Evolutionary conservation across 495 filamentous ascomycete genomes (phyloP).

Genomic region (Melanomma pulvis-pyrius): DNA sequence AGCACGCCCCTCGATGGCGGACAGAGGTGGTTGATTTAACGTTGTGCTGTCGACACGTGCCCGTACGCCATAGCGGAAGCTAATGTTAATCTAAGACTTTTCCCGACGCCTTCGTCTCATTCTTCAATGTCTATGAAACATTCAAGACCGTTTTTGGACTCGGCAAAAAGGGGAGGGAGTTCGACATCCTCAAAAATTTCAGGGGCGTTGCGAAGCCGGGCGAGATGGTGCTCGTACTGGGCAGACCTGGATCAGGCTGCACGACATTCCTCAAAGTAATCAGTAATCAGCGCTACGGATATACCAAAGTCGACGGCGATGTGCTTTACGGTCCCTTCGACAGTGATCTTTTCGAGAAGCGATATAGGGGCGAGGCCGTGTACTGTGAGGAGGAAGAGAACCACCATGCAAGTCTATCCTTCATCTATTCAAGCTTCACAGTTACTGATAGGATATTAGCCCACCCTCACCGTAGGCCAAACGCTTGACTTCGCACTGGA

Average conservation of each 20-base stretch:
- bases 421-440: background rate
- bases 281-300: slow-evolving; percentile 78
- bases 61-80: background rate
- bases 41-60: background rate
- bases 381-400: slow-evolving; percentile 86
- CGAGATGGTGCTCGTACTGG: slow-evolving; percentile 90
- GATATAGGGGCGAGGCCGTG: slow-evolving; percentile 79
- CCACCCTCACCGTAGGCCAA: slow-evolving; percentile 80
- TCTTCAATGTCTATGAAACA: slow-evolving; percentile 70
- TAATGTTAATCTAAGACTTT: slow-evolving; percentile 60
- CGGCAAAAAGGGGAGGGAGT: slow-evolving; percentile 64
- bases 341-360: slow-evolving; percentile 59
- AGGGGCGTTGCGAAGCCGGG: slow-evolving; percentile 68
- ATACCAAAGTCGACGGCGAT: slow-evolving; percentile 74
- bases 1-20: too few species aligned
- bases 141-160: slow-evolving; percentile 60
- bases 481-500: slow-evolving; percentile 83
- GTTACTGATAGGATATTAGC: slow-evolving; percentile 30
- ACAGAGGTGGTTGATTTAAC: too few species aligned
- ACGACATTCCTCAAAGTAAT: slow-evolving; percentile 87
- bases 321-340: slow-evolving; percentile 79
- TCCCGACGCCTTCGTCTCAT: slow-evolving; percentile 76
- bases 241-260: slow-evolving; percentile 83
- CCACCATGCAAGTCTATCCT: slow-evolving; percentile 56
- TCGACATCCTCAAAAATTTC: slow-evolving; percentile 63